These are phyloP conservation scores for Prototheca cutis DNA, from an alignment of 163 green algal species.

Conservation along the genomic window DNA sequence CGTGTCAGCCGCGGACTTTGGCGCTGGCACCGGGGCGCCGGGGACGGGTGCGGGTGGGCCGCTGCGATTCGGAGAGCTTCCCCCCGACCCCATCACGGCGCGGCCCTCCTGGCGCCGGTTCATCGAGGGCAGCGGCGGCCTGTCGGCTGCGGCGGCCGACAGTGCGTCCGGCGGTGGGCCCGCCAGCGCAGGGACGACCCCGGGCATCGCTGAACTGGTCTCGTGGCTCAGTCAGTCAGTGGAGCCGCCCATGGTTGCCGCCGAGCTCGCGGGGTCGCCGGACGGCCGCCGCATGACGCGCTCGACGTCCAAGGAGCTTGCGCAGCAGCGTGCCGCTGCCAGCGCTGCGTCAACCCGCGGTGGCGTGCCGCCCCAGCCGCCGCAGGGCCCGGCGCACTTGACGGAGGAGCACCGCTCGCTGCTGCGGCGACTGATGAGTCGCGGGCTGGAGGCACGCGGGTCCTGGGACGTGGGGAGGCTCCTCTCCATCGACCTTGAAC, in stretches of 20 bases:
- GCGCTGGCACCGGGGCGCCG: too few relatives aligned
- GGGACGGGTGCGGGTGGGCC: not conserved
- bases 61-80: not conserved
- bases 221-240: slow-evolving; percentile 2
- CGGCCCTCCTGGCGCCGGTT: slow-evolving; percentile 10
- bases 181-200: too few relatives aligned
- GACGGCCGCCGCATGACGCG: slow-evolving; percentile 7
- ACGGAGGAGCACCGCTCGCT: slow-evolving; percentile 9
- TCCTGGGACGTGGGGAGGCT: not conserved
- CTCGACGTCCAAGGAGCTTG: not conserved
- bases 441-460: slow-evolving; percentile 11
- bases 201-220: not conserved
- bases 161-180: not conserved
- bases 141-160: not conserved
- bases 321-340: slow-evolving; percentile 1
- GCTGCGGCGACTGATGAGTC: slow-evolving; percentile 17
- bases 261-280: not conserved
- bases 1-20: not conserved
- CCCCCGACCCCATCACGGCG: not conserved
- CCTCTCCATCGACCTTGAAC: not conserved
- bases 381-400: too few relatives aligned
- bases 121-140: slow-evolving; percentile 1
- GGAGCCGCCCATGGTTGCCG: not conserved
- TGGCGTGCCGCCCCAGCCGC: too few relatives aligned
- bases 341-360: not conserved